A percentile compares a stretch with the other conserved stretches of the same genome.
phyloP scores from a whole-genome alignment of 495 filamentous ascomycete genomes.

The Penicillium turbatum region DNA sequence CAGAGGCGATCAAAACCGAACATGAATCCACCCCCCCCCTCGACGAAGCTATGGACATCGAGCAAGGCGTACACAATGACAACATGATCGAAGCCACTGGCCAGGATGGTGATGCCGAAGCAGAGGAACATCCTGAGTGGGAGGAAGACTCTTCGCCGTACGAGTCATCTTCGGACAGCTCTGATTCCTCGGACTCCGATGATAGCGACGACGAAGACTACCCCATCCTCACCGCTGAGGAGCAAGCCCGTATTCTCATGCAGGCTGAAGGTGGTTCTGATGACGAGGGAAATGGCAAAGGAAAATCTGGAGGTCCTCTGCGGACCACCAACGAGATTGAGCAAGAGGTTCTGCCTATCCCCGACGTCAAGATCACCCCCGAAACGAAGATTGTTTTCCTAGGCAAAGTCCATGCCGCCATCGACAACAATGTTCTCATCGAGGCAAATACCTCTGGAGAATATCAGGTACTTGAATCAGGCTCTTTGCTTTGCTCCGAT shows the following conservation, averaged over 20 bases:
- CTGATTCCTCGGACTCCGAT: conserved; percentile 51
- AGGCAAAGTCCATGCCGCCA: conserved; percentile 65
- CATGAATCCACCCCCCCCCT: background rate
- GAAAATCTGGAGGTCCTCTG: conserved; percentile 44
- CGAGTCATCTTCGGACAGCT: conserved; percentile 51
- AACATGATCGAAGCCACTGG: conserved; percentile 4
- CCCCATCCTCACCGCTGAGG: conserved; percentile 66
- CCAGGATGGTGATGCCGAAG: conserved; percentile 38
- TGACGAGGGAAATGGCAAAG: conserved; percentile 59
- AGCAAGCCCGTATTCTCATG: conserved; percentile 79
- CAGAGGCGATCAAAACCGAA: background rate
- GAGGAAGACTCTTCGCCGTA: conserved; percentile 62
- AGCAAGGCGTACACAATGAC: conserved; percentile 10
- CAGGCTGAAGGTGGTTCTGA: conserved; percentile 63
- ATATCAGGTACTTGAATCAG: conserved; percentile 74
- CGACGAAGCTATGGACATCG: conserved; percentile 37
- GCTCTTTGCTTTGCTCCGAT: conserved; percentile 77
- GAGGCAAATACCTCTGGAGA: conserved; percentile 75
- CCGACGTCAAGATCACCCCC: conserved; percentile 65
- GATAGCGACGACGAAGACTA: conserved; percentile 70
- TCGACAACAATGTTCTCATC: conserved; percentile 74
- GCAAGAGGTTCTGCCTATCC: conserved; percentile 65
- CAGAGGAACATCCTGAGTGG: conserved; percentile 67
- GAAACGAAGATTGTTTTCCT: conserved; percentile 72
- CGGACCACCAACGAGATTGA: conserved; percentile 70